Evolutionary conservation across 2,329 filamentous ascomycete species (phyloP).

Genomic region (Monilinia aucupariae): DNA sequence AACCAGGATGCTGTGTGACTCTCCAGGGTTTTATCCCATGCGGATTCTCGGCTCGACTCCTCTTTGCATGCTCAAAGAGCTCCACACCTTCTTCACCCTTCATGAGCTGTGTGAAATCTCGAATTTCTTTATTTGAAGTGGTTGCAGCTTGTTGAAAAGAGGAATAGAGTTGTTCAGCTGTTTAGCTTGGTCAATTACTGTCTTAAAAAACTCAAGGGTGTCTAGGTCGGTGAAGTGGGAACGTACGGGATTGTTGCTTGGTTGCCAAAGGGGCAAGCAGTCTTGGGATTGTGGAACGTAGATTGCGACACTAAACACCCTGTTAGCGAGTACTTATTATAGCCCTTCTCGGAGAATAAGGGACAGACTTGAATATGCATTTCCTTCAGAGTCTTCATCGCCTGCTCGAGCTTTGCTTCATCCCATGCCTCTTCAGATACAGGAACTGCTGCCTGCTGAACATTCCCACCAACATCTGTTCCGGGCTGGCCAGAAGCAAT

Average conservation of each 20-base stretch:
- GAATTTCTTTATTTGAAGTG: slow-evolving; percentile 46
- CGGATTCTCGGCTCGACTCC: slow-evolving; percentile 50
- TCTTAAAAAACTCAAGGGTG: background rate
- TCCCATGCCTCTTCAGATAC: slow-evolving; percentile 31
- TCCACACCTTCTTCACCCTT: slow-evolving; percentile 34
- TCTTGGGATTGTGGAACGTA: slow-evolving; percentile 46
- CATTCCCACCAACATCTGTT: background rate
- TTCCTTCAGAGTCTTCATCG: slow-evolving; percentile 34
- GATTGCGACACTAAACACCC: slow-evolving; percentile 41
- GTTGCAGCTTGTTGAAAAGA: slow-evolving; percentile 45
- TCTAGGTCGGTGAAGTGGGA: background rate
- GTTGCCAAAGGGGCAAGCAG: slow-evolving; percentile 48
- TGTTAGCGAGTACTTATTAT: background rate
- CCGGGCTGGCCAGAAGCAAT: background rate
- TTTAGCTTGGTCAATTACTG: slow-evolving; percentile 4
- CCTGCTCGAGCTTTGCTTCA: slow-evolving; percentile 33
- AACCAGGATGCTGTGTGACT: slow-evolving; percentile 54
- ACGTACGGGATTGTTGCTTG: slow-evolving; percentile 48
- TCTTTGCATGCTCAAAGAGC: slow-evolving; percentile 47
- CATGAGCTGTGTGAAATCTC: slow-evolving; percentile 37
- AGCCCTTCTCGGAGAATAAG: background rate
- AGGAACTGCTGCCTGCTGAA: slow-evolving; percentile 2
- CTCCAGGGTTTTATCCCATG: slow-evolving; percentile 55
- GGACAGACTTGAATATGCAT: slow-evolving; percentile 36
- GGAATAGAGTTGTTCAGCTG: slow-evolving; percentile 47